Base-by-base conservation (phyloP, 352 stramenopile genomes). In the Phytophthora europaea region DNA sequence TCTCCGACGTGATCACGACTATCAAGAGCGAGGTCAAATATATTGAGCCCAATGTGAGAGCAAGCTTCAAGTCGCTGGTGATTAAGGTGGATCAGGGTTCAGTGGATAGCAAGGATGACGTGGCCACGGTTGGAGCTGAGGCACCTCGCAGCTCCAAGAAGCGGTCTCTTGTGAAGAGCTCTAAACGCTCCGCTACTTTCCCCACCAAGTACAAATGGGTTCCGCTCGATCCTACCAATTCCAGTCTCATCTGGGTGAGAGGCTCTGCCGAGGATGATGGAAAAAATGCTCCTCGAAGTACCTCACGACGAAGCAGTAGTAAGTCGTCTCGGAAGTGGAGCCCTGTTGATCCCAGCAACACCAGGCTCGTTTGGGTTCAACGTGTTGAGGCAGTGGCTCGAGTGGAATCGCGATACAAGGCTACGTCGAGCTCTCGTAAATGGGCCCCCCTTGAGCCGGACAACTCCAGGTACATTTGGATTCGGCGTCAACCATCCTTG, bases 321-420 rank as follows among this genome's bases (percentile, higher is more conserved):
- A 73, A 58, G 28, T 31, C 69, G 12, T 43, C 56, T 9, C 55
- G 56, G 4, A 63, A 50, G 15, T 77, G 70, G 70, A 23, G 66
- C 20, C 52, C 70, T 22, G 18, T 73, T 13, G 70, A 77, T 28
- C 58, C 58, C n/a, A 77, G 38, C 45, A 77, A 23, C 52, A 67
- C 70, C 4, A 48, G 70, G 8, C 38, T 65, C 15, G 56, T 77
- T 15, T 77, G 70, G 65, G 65, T 70, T 38, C 65, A 59, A 53
- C 64, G 64, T 62, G 59, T 52, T 59, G 70, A 65, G 18, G 31
- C 51, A 12, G 58, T 45, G 2, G 36, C 47, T 65, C 70, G 65
- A 53, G 55, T 61, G 7, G 52, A 72, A 8, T 72, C 69, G 16
- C 62, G 69, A 36, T 72, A 76, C 70, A 77, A 77, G 26, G 58